Conservation (phyloP, 257 asterid genomes). For the Lycium barbarum region DNA sequence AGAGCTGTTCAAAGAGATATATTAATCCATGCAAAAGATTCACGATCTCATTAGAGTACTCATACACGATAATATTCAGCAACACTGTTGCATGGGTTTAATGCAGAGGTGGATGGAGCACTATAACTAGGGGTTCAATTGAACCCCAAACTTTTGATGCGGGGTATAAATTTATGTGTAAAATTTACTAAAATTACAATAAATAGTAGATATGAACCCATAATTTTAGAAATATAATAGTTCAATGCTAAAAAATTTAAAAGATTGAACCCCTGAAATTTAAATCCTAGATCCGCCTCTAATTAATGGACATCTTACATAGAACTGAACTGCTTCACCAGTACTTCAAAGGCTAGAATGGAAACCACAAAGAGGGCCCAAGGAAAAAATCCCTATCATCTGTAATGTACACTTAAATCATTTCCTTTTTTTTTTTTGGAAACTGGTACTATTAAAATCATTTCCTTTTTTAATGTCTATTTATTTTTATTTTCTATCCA, state of each 20-base stretch:
- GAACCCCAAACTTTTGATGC: too few relatives aligned
- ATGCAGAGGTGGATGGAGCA: too few relatives aligned
- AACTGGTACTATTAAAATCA: neutral
- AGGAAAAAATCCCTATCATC: neutral
- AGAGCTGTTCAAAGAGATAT: neutral
- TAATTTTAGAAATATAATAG: too few relatives aligned
- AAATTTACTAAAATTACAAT: too few relatives aligned
- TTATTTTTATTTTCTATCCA: neutral
- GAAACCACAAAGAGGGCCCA: neutral
- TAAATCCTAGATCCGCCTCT: too few relatives aligned
- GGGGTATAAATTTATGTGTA: too few relatives aligned
- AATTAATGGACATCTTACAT: neutral
- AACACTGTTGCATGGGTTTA: neutral
- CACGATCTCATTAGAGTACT: neutral
- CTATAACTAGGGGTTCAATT: too few relatives aligned
- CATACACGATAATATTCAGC: neutral
- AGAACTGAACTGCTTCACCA: neutral
- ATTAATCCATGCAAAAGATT: neutral
- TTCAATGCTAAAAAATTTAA: too few relatives aligned
- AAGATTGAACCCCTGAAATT: too few relatives aligned
- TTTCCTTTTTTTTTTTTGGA: neutral
- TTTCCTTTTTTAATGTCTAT: neutral
- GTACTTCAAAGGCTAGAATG: neutral
- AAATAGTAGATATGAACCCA: too few relatives aligned
- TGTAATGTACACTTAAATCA: neutral